These are phyloP conservation scores for Setaria viridis DNA, from an alignment of 202 grass and related monocot species.

Conservation along the genomic window DNA sequence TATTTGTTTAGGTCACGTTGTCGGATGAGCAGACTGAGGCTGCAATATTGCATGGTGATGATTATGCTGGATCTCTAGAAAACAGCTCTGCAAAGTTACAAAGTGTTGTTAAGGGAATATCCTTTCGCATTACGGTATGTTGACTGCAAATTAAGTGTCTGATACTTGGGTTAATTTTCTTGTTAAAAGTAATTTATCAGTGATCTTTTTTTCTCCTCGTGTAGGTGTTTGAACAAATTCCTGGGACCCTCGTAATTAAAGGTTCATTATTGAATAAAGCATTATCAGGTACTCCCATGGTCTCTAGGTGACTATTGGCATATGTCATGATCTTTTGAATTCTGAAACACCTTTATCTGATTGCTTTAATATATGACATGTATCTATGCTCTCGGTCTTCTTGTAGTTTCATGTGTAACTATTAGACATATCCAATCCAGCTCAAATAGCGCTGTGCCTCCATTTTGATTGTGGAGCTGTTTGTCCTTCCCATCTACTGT, in stretches of 20 bases:
- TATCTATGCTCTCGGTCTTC: not conserved
- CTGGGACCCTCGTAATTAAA: conserved; percentile 77
- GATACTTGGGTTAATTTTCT: not conserved
- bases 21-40: conserved; percentile 59
- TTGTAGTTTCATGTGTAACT: conserved; percentile 13
- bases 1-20: conserved; percentile 66
- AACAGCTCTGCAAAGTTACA: conserved; percentile 41
- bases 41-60: conserved; percentile 27
- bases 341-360: not conserved
- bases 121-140: conserved; percentile 74
- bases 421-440: not conserved
- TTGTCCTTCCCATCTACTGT: conserved; percentile 14
- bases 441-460: conserved; percentile 8
- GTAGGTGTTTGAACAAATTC: conserved; percentile 96
- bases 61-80: conserved; percentile 41
- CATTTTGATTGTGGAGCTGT: not conserved
- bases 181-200: not conserved
- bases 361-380: conserved; percentile 17
- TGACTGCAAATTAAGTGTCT: not conserved
- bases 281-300: conserved; percentile 53
- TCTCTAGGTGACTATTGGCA: conserved; percentile 28
- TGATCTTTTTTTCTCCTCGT: not conserved
- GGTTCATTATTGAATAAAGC: conserved; percentile 78
- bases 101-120: conserved; percentile 40
- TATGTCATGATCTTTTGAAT: conserved; percentile 1